Conservation (phyloP, 257 asterid species). For the Cordia subcordata region DNA sequence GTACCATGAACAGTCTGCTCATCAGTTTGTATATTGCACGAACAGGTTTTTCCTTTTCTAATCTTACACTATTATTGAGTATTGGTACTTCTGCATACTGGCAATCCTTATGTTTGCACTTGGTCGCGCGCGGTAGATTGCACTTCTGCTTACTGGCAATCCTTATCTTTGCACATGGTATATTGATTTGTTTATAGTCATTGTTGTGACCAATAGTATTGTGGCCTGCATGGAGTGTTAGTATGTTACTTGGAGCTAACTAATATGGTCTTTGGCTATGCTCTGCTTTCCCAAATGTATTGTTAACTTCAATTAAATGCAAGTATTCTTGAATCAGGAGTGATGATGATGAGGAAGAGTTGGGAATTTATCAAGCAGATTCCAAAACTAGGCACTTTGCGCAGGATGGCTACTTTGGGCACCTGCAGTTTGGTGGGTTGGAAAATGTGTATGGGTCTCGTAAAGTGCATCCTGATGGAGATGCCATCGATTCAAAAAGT, state of each 20-base stretch:
- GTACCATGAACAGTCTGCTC: conserved; percentile 30
- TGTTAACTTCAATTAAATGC: not conserved
- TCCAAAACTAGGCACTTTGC: conserved; percentile 44
- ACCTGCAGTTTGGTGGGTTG: conserved; percentile 43
- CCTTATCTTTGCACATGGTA: not conserved
- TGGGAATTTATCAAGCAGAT: conserved; percentile 43
- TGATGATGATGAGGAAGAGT: conserved; percentile 57
- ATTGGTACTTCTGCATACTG: conserved; percentile 15
- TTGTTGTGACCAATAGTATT: too few species aligned
- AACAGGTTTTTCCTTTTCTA: conserved; percentile 47
- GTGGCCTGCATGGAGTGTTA: too few species aligned
- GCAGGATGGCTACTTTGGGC: conserved; percentile 51
- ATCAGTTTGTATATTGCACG: conserved; percentile 36
- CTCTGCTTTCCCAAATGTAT: conserved; percentile 1
- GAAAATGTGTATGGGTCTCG: conserved; percentile 44
- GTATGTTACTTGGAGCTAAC: not conserved
- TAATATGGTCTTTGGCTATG: not conserved
- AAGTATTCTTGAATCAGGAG: conserved; percentile 47
- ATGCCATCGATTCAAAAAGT: conserved; percentile 45
- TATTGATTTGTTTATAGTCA: not conserved
- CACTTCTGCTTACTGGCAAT: conserved; percentile 12
- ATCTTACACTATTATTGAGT: conserved; percentile 7
- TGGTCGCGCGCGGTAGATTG: too few species aligned
- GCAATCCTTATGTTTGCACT: not conserved
- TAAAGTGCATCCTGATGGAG: conserved; percentile 63